Evolutionary conservation across 148 eudicot species (phyloP).

Genomic region (Camellia granthamiana): DNA sequence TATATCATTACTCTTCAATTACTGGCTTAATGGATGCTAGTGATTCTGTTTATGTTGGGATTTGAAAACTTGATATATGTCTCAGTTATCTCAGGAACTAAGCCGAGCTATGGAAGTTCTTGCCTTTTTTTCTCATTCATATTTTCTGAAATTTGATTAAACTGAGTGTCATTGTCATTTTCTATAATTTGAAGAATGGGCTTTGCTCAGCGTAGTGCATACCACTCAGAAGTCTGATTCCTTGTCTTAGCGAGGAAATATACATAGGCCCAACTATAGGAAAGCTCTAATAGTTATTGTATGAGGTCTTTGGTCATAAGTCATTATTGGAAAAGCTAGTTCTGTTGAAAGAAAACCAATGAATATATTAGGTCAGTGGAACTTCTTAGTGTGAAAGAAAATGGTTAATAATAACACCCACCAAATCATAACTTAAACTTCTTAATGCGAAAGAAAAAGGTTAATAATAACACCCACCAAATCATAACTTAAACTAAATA

Average conservation of each 20-base stretch:
- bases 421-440: background rate
- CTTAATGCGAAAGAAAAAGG: background rate
- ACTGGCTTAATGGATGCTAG: conserved; percentile 1
- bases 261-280: background rate
- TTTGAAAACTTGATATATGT: background rate
- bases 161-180: background rate
- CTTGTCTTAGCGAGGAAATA: background rate
- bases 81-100: conserved; percentile 3
- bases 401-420: background rate
- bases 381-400: background rate
- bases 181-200: background rate
- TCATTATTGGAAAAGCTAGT: background rate
- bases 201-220: background rate
- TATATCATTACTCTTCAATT: background rate
- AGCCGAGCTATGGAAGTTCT: background rate
- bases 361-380: background rate
- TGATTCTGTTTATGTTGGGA: background rate
- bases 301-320: background rate
- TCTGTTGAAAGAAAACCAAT: background rate
- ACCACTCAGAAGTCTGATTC: background rate
- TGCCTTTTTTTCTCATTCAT: background rate
- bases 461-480: background rate
- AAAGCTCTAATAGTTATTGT: background rate
- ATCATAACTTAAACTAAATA: background rate
- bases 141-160: background rate